Conservation (phyloP, 352 stramenopile genomes). For the Peronosclerospora sorghi region DNA sequence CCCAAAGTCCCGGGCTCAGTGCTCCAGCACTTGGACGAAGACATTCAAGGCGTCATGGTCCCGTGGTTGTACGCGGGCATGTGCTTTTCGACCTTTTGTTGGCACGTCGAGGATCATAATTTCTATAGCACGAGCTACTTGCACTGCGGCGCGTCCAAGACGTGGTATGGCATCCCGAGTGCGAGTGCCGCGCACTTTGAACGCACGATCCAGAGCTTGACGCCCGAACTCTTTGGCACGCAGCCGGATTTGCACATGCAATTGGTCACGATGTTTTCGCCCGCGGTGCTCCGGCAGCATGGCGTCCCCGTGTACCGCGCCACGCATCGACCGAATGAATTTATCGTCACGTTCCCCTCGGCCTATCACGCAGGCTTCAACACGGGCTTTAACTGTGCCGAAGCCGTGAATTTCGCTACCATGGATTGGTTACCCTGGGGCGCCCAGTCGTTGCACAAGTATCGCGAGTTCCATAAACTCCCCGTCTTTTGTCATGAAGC, state of each 20-base stretch:
- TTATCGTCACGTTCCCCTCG: constrained; percentile 97
- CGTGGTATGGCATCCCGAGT: constrained; percentile 96
- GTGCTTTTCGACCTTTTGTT: constrained; percentile 98
- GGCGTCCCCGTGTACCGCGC: constrained; percentile 91
- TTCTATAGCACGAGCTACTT: constrained; percentile 99
- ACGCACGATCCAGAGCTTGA: constrained; percentile 82
- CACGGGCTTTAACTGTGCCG: constrained; percentile 91
- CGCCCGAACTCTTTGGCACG: constrained; percentile 90
- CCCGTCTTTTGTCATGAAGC: constrained; percentile 83
- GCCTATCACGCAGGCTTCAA: constrained; percentile 98
- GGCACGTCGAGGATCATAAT: constrained; percentile 99
- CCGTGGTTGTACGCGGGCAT: constrained; percentile 99
- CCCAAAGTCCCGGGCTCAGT: constrained; percentile 89
- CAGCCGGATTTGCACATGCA: constrained; percentile 94
- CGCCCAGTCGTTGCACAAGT: constrained; percentile 57
- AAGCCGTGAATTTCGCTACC: constrained; percentile 87
- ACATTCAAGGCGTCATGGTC: constrained; percentile 98
- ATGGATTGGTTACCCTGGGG: constrained; percentile 84
- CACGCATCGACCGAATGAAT: constrained; percentile 93
- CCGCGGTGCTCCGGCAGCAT: constrained; percentile 53
- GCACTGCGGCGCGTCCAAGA: constrained; percentile 94
- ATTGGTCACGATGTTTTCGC: constrained; percentile 81
- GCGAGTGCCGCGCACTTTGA: constrained; percentile 87
- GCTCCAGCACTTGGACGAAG: constrained; percentile 92
- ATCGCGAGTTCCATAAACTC: constrained; percentile 65